Conservation (phyloP, 306 rosid species). For the Cucumis hystrix region DNA sequence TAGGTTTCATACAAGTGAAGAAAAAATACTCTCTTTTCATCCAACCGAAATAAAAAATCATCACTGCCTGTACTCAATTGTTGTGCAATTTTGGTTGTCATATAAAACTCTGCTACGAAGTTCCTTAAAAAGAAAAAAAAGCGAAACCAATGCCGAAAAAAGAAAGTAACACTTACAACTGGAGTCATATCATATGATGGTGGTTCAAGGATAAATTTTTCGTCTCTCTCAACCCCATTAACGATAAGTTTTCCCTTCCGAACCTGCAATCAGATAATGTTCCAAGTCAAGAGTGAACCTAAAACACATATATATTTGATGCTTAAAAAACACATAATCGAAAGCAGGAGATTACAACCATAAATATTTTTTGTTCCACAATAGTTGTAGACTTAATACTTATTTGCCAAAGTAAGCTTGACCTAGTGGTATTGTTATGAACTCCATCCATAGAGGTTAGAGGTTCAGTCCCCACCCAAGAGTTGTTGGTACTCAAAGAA, state of each 20-base stretch:
- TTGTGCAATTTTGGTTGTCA: neutral
- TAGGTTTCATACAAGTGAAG: neutral
- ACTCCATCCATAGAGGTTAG: too few relatives aligned
- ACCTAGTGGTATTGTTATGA: too few relatives aligned
- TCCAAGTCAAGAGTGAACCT: constrained; percentile 1
- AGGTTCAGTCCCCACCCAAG: too few relatives aligned
- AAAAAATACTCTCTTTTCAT: neutral
- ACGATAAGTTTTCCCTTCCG: constrained; percentile 76
- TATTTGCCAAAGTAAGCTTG: too few relatives aligned
- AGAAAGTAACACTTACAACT: constrained; percentile 35
- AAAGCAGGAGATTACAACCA: neutral
- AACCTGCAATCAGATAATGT: constrained; percentile 40
- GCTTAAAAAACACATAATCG: neutral
- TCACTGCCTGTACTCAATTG: neutral
- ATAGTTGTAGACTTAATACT: neutral
- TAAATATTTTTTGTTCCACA: neutral
- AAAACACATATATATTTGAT: neutral
- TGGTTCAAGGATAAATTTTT: constrained; percentile 63
- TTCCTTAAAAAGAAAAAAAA: neutral
- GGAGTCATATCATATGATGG: constrained; percentile 81
- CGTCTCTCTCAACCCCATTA: constrained; percentile 87
- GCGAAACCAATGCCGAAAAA: neutral
- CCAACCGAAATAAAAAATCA: neutral
- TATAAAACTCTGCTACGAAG: neutral
- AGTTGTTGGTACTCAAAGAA: too few relatives aligned